Conservation (phyloP, 495 filamentous ascomycete genomes). For the Parathielavia appendiculata region DNA sequence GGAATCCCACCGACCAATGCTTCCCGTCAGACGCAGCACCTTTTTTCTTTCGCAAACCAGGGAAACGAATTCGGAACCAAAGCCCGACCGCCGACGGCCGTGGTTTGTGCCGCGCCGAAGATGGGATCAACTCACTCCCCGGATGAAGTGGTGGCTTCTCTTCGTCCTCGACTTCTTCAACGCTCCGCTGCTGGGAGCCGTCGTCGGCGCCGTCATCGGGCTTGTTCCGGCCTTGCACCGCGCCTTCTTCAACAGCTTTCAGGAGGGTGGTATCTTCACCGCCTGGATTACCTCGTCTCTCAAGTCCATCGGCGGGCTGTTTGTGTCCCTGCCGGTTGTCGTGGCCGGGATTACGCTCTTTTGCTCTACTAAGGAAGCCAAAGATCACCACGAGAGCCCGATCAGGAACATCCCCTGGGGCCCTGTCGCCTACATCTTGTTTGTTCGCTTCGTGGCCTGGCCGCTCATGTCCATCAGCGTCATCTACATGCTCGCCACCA, state of each 20-base stretch:
- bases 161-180: constrained; percentile 55
- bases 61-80: background rate
- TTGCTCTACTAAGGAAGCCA: constrained; percentile 45
- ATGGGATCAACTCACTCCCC: constrained; percentile 36
- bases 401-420: constrained; percentile 41
- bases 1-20: background rate
- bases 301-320: constrained; percentile 62
- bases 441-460: constrained; percentile 28
- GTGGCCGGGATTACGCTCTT: constrained; percentile 64
- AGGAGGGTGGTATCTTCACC: constrained; percentile 64
- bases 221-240: constrained; percentile 57
- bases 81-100: constrained; percentile 20
- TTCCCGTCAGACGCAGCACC: constrained; percentile 1
- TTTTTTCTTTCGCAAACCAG: constrained; percentile 6
- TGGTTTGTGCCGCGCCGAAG: constrained; percentile 16
- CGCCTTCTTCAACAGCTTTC: constrained; percentile 58
- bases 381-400: constrained; percentile 12
- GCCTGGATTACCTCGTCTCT: constrained; percentile 67
- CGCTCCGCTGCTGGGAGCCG: constrained; percentile 60
- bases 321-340: constrained; percentile 66
- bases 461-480: constrained; percentile 47
- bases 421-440: constrained; percentile 49
- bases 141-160: constrained; percentile 27
- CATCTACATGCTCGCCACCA: constrained; percentile 57
- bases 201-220: constrained; percentile 57